Evolutionary conservation across 2,329 filamentous ascomycete genomes (phyloP).

Genomic region (Colletotrichum aenigma): DNA sequence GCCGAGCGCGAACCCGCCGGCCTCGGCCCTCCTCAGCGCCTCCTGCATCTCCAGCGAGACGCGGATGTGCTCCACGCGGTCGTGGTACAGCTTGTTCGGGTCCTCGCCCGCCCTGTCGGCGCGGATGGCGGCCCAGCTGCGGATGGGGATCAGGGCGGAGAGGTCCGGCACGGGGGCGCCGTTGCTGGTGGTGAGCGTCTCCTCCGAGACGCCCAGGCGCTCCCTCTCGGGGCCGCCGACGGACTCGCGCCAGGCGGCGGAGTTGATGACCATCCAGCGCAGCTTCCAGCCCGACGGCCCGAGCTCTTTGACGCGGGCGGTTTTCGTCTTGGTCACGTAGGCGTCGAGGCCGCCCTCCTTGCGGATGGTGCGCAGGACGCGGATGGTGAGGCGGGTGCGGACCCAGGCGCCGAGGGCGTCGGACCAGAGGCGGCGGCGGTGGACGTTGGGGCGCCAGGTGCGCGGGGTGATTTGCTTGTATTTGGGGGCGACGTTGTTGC

Average conservation of each 20-base stretch:
- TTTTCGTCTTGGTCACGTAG: slow-evolving; percentile 84
- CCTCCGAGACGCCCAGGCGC: slow-evolving; percentile 61
- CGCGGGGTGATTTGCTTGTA: slow-evolving; percentile 74
- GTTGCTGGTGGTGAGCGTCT: slow-evolving; percentile 32
- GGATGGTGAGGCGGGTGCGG: slow-evolving; percentile 71
- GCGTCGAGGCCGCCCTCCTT: slow-evolving; percentile 89
- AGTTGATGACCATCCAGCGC: slow-evolving; percentile 89
- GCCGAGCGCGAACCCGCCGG: slow-evolving; percentile 50
- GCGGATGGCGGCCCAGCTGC: slow-evolving; percentile 36
- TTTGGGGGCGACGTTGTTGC: slow-evolving; percentile 75
- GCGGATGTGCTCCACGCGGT: neutral
- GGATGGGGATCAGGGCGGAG: slow-evolving; percentile 43
- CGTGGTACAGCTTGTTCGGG: neutral
- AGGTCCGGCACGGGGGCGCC: slow-evolving; percentile 23
- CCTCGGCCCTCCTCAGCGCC: slow-evolving; percentile 23
- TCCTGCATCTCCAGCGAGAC: too few relatives aligned
- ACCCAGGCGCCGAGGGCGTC: slow-evolving; percentile 65
- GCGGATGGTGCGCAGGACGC: slow-evolving; percentile 76
- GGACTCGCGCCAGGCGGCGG: slow-evolving; percentile 63
- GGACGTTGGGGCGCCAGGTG: slow-evolving; percentile 77
- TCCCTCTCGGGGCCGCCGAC: slow-evolving; percentile 64
- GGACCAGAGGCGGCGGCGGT: slow-evolving; percentile 70
- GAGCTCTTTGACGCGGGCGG: slow-evolving; percentile 80
- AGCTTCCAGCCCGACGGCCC: slow-evolving; percentile 97
- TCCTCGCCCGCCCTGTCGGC: neutral